A percentile compares a stretch with the other conserved stretches of the same genome.
These are phyloP conservation scores for Coprinopsis cinerea DNA, from an alignment of 768 basidiomycete genomes.

Conservation along the genomic window DNA sequence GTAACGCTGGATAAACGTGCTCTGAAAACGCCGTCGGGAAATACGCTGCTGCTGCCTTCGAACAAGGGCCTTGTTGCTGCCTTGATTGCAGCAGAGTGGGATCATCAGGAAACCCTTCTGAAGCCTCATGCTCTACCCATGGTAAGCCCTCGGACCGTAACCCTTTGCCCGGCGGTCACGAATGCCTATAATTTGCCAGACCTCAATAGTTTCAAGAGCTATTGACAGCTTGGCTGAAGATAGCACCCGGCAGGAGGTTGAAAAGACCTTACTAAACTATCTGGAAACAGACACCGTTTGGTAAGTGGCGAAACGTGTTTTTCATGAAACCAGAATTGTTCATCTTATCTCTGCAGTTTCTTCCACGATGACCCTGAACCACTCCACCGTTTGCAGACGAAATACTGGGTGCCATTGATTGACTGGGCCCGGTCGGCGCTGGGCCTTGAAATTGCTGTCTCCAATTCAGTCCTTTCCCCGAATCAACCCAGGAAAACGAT, in stretches of 20 bases:
- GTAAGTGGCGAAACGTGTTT: constrained; percentile 31
- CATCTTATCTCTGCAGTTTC: constrained; percentile 48
- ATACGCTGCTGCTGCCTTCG: constrained; percentile 62
- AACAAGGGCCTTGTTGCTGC: constrained; percentile 70
- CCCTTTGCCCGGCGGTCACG: not conserved
- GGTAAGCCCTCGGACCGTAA: constrained; percentile 38
- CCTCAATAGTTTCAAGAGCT: constrained; percentile 85
- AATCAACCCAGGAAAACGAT: constrained; percentile 68
- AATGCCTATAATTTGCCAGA: constrained; percentile 40
- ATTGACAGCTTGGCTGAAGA: constrained; percentile 69
- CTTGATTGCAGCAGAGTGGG: constrained; percentile 94
- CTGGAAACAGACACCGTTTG: constrained; percentile 94
- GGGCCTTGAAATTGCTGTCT: constrained; percentile 59
- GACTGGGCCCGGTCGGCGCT: constrained; percentile 70
- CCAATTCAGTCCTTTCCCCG: constrained; percentile 65
- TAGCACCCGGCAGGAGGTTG: constrained; percentile 53
- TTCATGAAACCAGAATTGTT: not conserved
- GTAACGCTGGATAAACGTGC: constrained; percentile 79
- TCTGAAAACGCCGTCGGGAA: constrained; percentile 87
- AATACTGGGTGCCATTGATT: constrained; percentile 86
- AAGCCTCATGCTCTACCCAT: constrained; percentile 91
- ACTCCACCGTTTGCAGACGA: constrained; percentile 69
- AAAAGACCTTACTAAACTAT: constrained; percentile 69
- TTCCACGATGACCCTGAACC: constrained; percentile 71
- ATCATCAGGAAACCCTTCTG: constrained; percentile 78